Evolutionary conservation across 2,329 filamentous ascomycete species (phyloP).

Genomic region (Colletotrichum sp.): DNA sequence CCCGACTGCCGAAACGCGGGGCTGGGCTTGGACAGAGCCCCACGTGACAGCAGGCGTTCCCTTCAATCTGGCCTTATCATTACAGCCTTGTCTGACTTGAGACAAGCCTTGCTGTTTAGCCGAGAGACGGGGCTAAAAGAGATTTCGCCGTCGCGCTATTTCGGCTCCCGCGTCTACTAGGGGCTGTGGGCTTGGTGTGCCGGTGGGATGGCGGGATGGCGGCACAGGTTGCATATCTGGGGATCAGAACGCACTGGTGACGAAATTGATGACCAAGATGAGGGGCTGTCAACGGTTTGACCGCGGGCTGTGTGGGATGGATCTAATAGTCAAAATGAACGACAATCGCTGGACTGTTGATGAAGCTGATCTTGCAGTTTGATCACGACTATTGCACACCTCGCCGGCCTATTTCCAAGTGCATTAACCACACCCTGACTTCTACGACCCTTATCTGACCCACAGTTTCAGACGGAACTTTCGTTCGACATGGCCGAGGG

Average conservation of each 20-base stretch:
- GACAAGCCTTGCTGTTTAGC: background rate
- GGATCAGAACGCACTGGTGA: background rate
- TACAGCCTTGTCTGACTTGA: background rate
- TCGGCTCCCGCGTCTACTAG: background rate
- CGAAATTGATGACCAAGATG: background rate
- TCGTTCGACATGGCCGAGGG: background rate
- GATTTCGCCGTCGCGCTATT: background rate
- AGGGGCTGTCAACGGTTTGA: background rate
- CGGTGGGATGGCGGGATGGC: conserved; percentile 12
- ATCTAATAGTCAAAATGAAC: background rate
- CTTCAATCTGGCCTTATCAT: background rate
- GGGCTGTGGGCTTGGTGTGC: background rate
- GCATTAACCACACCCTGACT: background rate
- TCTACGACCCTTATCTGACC: background rate
- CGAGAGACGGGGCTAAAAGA: background rate
- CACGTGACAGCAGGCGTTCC: background rate
- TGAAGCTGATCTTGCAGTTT: background rate
- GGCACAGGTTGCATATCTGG: background rate
- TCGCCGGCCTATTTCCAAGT: background rate
- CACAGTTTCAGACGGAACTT: background rate
- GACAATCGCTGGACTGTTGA: background rate
- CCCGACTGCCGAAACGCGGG: background rate
- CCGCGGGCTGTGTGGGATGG: background rate
- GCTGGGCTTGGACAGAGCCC: background rate
- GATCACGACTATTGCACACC: background rate